These are phyloP conservation scores for Fusarium brachygibbosum DNA, from an alignment of 2,329 filamentous ascomycete species.

Conservation along the genomic window DNA sequence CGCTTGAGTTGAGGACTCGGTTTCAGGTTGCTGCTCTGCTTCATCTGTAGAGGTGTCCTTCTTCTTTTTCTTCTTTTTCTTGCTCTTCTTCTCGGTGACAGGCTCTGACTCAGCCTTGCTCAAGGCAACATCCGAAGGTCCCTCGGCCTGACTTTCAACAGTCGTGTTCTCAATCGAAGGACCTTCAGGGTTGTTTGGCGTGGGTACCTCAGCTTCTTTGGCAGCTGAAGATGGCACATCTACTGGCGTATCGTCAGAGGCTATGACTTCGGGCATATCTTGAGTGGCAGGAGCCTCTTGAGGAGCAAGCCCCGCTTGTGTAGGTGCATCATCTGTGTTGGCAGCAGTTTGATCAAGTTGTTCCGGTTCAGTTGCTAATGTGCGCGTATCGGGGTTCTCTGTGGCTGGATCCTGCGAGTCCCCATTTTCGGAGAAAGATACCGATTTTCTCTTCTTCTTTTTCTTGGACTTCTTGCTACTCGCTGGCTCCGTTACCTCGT, in stretches of 20 bases:
- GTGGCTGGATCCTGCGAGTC: conserved; percentile 9
- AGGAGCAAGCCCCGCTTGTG: not conserved
- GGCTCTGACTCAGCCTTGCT: conserved; percentile 23
- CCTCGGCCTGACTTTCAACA: conserved; percentile 21
- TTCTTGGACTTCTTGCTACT: conserved; percentile 49
- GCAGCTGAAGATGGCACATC: conserved; percentile 1
- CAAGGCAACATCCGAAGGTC: not conserved
- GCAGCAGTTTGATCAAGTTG: conserved; percentile 9
- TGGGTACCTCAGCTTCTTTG: conserved; percentile 13
- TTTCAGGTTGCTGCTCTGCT: conserved; percentile 33
- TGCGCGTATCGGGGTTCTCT: conserved; percentile 24
- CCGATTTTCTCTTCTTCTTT: conserved; percentile 52
- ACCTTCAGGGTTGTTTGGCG: not conserved
- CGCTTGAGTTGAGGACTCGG: conserved; percentile 24
- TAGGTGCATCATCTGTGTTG: conserved; percentile 7
- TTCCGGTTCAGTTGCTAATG: conserved; percentile 26
- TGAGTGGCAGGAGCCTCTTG: not conserved
- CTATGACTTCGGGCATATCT: not conserved
- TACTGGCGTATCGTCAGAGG: not conserved
- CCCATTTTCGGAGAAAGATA: conserved; percentile 33
- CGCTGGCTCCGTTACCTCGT: conserved; percentile 26
- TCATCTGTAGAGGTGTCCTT: conserved; percentile 38
- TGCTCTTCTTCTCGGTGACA: conserved; percentile 47
- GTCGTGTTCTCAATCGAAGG: conserved; percentile 5
- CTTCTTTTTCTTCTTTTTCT: conserved; percentile 57